phyloP scores from a whole-genome alignment of 2,329 filamentous ascomycete genomes.

The Trichoderma breve region DNA sequence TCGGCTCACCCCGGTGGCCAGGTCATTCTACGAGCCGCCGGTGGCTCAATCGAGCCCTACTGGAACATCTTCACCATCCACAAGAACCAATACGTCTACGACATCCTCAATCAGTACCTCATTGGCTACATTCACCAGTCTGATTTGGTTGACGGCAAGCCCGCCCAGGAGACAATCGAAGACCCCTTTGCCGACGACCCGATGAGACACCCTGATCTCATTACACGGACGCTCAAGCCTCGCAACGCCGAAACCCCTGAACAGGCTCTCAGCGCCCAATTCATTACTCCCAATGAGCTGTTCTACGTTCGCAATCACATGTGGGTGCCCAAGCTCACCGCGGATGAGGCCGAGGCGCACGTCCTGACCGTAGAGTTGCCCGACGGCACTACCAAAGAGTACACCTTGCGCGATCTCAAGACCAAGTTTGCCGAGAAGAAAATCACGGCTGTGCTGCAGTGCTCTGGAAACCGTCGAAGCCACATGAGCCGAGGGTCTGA shows the following conservation, averaged over 20 bases:
- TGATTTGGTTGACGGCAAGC: constrained; percentile 58
- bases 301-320: constrained; percentile 64
- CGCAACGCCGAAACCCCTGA: constrained; percentile 61
- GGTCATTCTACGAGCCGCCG: constrained; percentile 64
- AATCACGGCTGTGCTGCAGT: constrained; percentile 57
- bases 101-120: constrained; percentile 62
- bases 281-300: constrained; percentile 53
- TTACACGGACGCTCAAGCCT: constrained; percentile 53
- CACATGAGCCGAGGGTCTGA: constrained; percentile 54
- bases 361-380: constrained; percentile 54
- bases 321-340: constrained; percentile 54
- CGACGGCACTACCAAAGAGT: constrained; percentile 52
- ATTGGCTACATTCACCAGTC: constrained; percentile 59
- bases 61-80: constrained; percentile 71
- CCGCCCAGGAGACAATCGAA: constrained; percentile 53
- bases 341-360: constrained; percentile 41
- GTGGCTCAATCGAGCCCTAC: constrained; percentile 63
- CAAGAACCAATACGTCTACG: constrained; percentile 61
- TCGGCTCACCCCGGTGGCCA: constrained; percentile 64
- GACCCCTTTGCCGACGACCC: constrained; percentile 60
- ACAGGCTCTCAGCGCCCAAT: constrained; percentile 46
- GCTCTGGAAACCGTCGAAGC: constrained; percentile 58
- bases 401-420: constrained; percentile 55
- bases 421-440: constrained; percentile 48
- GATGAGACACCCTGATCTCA: constrained; percentile 48